Evolutionary conservation across 1,284 basidiomycete species (phyloP).

Genomic region (Nidula niveotomentosa): DNA sequence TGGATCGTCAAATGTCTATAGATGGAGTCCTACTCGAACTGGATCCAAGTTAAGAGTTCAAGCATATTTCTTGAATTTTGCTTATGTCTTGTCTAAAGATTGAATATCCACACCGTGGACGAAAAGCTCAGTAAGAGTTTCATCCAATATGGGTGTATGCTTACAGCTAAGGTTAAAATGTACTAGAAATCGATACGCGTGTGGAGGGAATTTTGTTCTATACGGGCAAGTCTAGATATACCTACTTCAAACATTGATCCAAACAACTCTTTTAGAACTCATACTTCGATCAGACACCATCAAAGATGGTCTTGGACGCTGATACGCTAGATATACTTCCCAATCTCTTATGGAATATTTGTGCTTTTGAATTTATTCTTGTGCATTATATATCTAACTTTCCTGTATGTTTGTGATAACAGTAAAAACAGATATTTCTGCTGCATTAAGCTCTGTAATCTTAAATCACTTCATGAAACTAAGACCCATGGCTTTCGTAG

Average conservation of each 20-base stretch:
- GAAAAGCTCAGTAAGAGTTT: constrained; percentile 22
- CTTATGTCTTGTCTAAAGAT: constrained; percentile 7
- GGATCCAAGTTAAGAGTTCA: constrained; percentile 17
- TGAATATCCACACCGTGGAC: constrained; percentile 24
- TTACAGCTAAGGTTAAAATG: neutral
- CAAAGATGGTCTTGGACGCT: neutral
- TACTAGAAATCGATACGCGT: constrained; percentile 16
- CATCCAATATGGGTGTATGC: neutral
- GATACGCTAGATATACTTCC: neutral
- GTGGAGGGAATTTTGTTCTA: constrained; percentile 21
- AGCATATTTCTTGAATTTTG: neutral
- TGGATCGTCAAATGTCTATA: constrained; percentile 23
- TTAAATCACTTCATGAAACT: too few relatives aligned
- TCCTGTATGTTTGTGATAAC: too few relatives aligned
- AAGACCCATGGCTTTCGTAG: too few relatives aligned
- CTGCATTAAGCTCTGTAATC: too few relatives aligned
- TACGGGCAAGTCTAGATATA: constrained; percentile 12
- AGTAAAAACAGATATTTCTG: too few relatives aligned
- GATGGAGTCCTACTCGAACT: constrained; percentile 23
- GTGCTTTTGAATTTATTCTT: too few relatives aligned
- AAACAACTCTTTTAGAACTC: neutral
- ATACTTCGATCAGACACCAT: too few relatives aligned
- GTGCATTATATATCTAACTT: too few relatives aligned
- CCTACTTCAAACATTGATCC: neutral
- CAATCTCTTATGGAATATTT: too few relatives aligned